Evolutionary conservation across 1,139 yeast species (phyloP), one percentile per base, ranked within the genome.

Genomic region (Pichia sp.): DNA sequence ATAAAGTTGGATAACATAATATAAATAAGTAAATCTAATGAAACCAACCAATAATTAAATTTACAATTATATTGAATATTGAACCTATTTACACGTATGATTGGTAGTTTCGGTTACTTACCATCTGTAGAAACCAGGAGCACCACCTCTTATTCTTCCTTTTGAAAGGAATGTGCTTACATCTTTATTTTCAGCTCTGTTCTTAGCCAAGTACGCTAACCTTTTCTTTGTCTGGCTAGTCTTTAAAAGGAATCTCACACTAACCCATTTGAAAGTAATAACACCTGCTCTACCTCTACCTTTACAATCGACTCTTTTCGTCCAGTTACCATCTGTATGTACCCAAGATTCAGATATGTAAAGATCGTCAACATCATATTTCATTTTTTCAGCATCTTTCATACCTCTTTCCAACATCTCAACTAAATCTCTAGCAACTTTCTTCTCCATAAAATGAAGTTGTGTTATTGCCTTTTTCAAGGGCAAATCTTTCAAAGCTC

Each of bases 251-350:
- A 84, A 86, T 63, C 83, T 79, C 37, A 89, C 77, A 60, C 91
- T 96, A 43, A 86, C 76, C 60, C 74, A 82, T 49, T 83, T 78
- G 59, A 85, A 94, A 33, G 71, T 73, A 40, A 84, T 74, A 40
- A 84, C 64, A 58, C 97, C 97, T 31, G 75, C 70, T 62, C 96
- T 77, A 50, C 96, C 96, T 67, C 97, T 79, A 48, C 93, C 96
- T 67, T 86, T 88, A 56, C 74, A 71, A 52, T 89, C 96, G n/a
- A 79, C 63, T 60, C 93, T 74, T 61, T 76, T 81, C 38, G 60
- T 59, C 79, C 84, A 77, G 40, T 63, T 57, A 14, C 96, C 96
- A 60, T 89, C 97, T 47, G 86, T 79, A 36, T 96, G 96, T 23
- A 79, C 80, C 97, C 97, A 91, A 49, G 88, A 77, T 57, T 84